These are phyloP conservation scores for Claviceps africana DNA, from an alignment of 2,329 filamentous ascomycete species.

Conservation along the genomic window DNA sequence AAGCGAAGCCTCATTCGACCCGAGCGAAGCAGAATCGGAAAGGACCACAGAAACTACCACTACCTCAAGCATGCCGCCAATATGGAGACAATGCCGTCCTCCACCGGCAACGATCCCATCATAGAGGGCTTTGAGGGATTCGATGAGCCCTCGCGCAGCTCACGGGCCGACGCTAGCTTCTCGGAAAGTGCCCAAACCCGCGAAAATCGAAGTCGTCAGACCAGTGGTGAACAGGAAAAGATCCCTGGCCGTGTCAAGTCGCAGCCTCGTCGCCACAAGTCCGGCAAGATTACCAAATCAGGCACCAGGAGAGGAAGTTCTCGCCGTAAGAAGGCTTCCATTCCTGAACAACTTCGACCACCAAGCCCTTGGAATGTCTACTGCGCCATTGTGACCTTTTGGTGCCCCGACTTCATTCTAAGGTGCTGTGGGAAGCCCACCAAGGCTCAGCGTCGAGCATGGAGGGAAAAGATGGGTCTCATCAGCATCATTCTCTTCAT, in stretches of 20 bases:
- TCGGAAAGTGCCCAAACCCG: conserved; percentile 31
- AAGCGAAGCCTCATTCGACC: conserved; percentile 85
- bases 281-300: conserved; percentile 43
- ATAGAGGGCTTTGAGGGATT: conserved; percentile 62
- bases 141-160: conserved; percentile 36
- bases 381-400: conserved; percentile 87
- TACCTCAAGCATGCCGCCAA: conserved; percentile 90
- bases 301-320: conserved; percentile 31
- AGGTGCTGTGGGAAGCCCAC: conserved; percentile 73
- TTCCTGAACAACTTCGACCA: conserved; percentile 54
- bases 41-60: conserved; percentile 85
- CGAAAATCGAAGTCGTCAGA: conserved; percentile 20
- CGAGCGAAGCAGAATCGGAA: conserved; percentile 73
- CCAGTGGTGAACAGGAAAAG: conserved; percentile 21
- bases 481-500: conserved; percentile 86
- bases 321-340: conserved; percentile 32
- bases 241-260: conserved; percentile 13
- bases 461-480: conserved; percentile 95
- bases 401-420: conserved; percentile 76
- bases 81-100: conserved; percentile 80
- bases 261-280: conserved; percentile 29
- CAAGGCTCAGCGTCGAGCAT: conserved; percentile 79
- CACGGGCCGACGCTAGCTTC: conserved; percentile 30
- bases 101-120: conserved; percentile 82
- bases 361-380: conserved; percentile 92